phyloP scores from a whole-genome alignment of 306 rosid genomes.

The Senna siamea region DNA sequence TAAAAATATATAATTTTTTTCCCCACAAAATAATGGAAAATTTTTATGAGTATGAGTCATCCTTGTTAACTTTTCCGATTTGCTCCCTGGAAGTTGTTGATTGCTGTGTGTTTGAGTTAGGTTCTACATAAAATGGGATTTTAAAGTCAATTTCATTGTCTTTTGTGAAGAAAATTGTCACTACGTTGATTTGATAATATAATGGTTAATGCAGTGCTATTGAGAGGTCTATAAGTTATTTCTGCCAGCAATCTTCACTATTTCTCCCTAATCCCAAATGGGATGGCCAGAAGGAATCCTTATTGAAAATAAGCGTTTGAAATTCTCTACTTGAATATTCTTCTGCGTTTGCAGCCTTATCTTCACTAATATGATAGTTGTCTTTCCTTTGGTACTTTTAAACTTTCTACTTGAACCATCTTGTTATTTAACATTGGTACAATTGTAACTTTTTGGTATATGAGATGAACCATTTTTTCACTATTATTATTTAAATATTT shows the following conservation, averaged over 20 bases:
- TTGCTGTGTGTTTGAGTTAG: constrained; percentile 29
- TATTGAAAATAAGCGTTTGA: not conserved
- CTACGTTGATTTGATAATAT: constrained; percentile 3
- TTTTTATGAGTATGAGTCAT: not conserved
- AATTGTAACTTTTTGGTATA: not conserved
- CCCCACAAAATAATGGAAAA: not conserved
- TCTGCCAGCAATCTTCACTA: not conserved
- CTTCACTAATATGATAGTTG: constrained; percentile 5
- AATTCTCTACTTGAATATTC: not conserved
- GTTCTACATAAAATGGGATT: constrained; percentile 30
- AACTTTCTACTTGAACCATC: constrained; percentile 6
- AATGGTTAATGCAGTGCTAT: constrained; percentile 1
- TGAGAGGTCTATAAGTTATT: not conserved
- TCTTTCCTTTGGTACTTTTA: not conserved
- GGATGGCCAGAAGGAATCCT: constrained; percentile 2
- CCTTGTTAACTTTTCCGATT: not conserved
- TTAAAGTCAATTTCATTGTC: not conserved
- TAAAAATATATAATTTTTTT: not conserved
- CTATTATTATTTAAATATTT: not conserved
- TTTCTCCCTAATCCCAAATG: not conserved
- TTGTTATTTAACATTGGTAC: not conserved
- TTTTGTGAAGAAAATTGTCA: not conserved
- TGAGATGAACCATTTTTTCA: not conserved
- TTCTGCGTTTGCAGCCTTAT: not conserved
- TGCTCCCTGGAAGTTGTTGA: constrained; percentile 6